Evolutionary conservation across 1,139 yeast genomes (phyloP), one percentile per base, ranked within the genome.

Genomic region (Saccharomyces hybrid): DNA sequence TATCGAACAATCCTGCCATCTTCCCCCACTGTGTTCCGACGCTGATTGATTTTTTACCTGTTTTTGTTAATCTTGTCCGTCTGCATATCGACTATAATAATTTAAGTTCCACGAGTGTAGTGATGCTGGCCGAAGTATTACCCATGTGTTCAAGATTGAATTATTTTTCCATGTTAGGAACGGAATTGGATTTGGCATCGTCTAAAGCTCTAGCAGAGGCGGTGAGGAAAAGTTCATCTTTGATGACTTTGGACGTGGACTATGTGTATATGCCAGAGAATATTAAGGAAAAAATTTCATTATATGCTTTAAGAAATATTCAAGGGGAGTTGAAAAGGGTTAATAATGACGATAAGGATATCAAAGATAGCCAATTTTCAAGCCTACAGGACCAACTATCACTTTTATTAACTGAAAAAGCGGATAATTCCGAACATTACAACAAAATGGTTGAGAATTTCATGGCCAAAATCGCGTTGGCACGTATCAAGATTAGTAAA

Each of bases 231-330:
- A 82, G 88, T 7, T 70, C 70, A 14, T 72, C 84, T 0, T 70
- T 86, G n/a, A 80, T 79, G 60, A 81, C 86, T 0, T 64, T 86
- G 50, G 89, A 84, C 59, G 70, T 85, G 50, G 88, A 86, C 61
- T 80, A 78, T 60, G 82, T 78, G 46, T 70, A 75, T 52, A 75
- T 85, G 50, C 76, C 83, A 2, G 67, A 70, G 38, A 75, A 78
- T 48, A 74, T 79, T 59, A 82, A 77, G 61, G 85, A 84, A 56
- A 77, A 77, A 58, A 75, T 85, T 52, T 87, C 89, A 1, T 70
- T 86, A 46, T 81, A 83, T 62, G 78, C 88, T 2, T 83, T 86
- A 82, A 78, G 83, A 63, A 86, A 86, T 65, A 82, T 85, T 83
- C 89, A 86, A 63, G 72, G 67, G 50, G 70, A 67, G 55, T 60